Conservation (phyloP, 345 rosid genomes). For the Atalantia buxifolia region DNA sequence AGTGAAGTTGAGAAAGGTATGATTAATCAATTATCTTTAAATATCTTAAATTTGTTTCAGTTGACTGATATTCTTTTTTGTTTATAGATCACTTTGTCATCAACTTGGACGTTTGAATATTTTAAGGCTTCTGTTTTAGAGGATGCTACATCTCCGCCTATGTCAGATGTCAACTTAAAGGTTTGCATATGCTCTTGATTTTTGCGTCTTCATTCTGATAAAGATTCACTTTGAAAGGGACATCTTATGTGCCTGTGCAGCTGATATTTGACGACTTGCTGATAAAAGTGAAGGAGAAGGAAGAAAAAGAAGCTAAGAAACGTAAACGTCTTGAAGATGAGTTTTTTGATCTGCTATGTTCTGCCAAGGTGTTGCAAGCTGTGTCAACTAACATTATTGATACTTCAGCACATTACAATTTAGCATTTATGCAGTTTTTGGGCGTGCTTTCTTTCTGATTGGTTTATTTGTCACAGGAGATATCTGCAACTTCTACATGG, state of each 20-base stretch:
- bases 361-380: conserved; percentile 39
- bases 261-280: conserved; percentile 72
- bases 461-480: conserved; percentile 51
- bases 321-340: conserved; percentile 64
- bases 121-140: conserved; percentile 62
- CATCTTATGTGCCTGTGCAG: conserved; percentile 35
- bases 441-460: conserved; percentile 22
- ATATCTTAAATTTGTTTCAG: conserved; percentile 13
- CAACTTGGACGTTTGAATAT: conserved; percentile 73
- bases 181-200: conserved; percentile 24
- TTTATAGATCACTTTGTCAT: conserved; percentile 52
- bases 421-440: conserved; percentile 16
- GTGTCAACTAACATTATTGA: conserved; percentile 3
- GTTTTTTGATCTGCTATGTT: conserved; percentile 34
- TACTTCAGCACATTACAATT: conserved; percentile 10
- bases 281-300: conserved; percentile 80
- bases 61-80: conserved; percentile 23
- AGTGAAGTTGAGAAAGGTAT: conserved; percentile 74
- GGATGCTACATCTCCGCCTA: conserved; percentile 42
- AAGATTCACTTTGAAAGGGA: neutral
- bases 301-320: conserved; percentile 87
- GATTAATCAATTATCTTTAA: conserved; percentile 1
- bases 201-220: neutral
- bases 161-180: conserved; percentile 65
- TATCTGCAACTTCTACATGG: conserved; percentile 79